phyloP scores from a whole-genome alignment of 2,329 filamentous ascomycete genomes.

The Aspergillus brasiliensis region DNA sequence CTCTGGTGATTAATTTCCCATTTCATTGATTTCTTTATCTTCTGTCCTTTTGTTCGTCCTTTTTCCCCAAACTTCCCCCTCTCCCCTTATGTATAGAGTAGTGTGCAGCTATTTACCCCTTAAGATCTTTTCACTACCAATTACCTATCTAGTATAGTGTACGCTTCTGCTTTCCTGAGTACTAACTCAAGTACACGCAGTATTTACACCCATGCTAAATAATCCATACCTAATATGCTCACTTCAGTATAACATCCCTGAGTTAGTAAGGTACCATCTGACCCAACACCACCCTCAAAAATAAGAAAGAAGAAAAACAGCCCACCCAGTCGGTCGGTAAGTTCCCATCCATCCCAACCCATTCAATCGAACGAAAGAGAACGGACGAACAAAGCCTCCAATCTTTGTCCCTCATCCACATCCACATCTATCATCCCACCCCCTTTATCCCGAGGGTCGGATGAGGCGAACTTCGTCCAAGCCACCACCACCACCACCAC shows the following conservation, averaged over 20 bases:
- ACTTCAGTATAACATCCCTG: no score
- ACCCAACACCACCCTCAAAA: no score
- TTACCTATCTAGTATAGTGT: no score
- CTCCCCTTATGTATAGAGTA: no score
- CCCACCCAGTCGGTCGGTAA: background rate
- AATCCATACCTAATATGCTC: no score
- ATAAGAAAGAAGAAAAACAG: no score
- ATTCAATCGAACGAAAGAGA: background rate
- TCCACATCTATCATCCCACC: background rate
- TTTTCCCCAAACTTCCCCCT: background rate
- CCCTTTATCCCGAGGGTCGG: background rate
- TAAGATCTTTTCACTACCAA: no score
- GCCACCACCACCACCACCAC: background rate
- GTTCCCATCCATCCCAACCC: background rate
- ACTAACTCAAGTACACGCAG: no score
- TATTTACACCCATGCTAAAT: no score
- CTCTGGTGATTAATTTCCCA: background rate
- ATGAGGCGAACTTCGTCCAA: background rate
- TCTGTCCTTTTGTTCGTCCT: background rate
- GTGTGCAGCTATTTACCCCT: background rate
- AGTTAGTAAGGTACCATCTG: no score
- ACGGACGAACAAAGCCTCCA: background rate
- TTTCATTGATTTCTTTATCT: background rate
- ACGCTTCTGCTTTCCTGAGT: no score
- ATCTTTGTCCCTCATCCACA: background rate